Evolutionary conservation across 192 early-diverging fungal genomes (phyloP).

Genomic region (Endogone sp.): DNA sequence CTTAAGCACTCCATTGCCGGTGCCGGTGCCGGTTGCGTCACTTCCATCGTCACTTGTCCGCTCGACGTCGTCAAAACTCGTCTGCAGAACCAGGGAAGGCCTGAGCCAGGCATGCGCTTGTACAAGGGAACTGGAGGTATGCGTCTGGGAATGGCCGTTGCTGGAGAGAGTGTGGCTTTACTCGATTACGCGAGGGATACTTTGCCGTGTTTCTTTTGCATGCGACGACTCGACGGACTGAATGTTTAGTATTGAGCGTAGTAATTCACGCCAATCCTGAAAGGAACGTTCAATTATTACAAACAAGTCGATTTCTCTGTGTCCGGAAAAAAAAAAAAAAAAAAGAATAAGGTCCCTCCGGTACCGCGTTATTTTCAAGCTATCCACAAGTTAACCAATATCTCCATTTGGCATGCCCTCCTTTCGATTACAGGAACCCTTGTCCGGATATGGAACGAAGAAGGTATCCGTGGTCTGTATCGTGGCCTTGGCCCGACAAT

Average conservation of each 20-base stretch:
- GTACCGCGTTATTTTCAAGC: too few species aligned
- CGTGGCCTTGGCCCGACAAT: slow-evolving; percentile 84
- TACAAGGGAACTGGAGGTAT: slow-evolving; percentile 56
- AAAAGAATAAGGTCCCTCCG: too few species aligned
- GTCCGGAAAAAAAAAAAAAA: too few species aligned
- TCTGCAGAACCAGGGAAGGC: slow-evolving; percentile 78
- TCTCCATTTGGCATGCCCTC: too few species aligned
- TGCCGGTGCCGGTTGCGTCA: slow-evolving; percentile 76
- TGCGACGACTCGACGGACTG: too few species aligned
- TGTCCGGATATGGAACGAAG: slow-evolving; percentile 66
- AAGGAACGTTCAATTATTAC: too few species aligned
- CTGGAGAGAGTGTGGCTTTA: not conserved
- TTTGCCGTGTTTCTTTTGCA: too few species aligned
- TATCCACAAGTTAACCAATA: too few species aligned
- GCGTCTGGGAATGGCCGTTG: not conserved
- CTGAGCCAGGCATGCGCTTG: slow-evolving; percentile 20
- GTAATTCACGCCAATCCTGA: too few species aligned
- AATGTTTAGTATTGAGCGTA: too few species aligned
- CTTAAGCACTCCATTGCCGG: slow-evolving; percentile 78
- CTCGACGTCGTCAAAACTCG: slow-evolving; percentile 94
- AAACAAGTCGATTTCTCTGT: too few species aligned
- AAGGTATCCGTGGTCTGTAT: slow-evolving; percentile 87
- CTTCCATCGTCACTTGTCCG: slow-evolving; percentile 83
- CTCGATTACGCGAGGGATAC: not conserved
- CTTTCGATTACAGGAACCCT: slow-evolving; percentile 66